phyloP scores from a whole-genome alignment of 2,329 filamentous ascomycete species.

The Beauveria bassiana region DNA sequence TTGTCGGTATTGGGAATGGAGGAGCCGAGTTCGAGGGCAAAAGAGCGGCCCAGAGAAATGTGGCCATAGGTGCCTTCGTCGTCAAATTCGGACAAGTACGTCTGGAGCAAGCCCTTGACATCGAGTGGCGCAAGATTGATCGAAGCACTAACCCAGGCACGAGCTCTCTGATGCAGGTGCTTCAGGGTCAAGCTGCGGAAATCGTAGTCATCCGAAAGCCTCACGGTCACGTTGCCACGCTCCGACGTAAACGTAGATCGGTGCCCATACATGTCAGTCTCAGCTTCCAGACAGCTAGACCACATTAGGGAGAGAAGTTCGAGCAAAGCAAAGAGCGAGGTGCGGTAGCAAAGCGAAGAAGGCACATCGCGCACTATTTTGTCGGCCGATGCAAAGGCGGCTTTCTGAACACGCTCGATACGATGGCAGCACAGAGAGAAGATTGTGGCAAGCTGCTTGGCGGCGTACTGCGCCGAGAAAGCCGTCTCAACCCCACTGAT shows the following conservation, averaged over 20 bases:
- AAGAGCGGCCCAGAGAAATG: conserved; percentile 84
- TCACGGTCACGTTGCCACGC: conserved; percentile 70
- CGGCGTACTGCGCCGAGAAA: conserved; percentile 89
- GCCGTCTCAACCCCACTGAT: conserved; percentile 61
- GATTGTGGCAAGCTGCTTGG: conserved; percentile 75
- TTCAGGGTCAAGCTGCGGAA: conserved; percentile 75
- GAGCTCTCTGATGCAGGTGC: conserved; percentile 67
- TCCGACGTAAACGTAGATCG: conserved; percentile 71
- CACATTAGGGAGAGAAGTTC: conserved; percentile 93
- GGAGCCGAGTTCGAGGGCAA: conserved; percentile 87
- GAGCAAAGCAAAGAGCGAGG: conserved; percentile 83
- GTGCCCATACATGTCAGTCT: conserved; percentile 89
- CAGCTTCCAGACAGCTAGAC: conserved; percentile 86
- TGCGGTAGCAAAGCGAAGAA: conserved; percentile 81
- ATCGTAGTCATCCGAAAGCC: conserved; percentile 88
- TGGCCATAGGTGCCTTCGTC: conserved; percentile 88
- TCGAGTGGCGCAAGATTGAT: conserved; percentile 84
- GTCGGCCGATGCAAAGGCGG: conserved; percentile 75
- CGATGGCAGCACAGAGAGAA: conserved; percentile 90
- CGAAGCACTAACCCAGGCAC: conserved; percentile 69
- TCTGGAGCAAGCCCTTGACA: conserved; percentile 90
- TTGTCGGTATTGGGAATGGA: conserved; percentile 81
- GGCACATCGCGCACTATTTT: conserved; percentile 78
- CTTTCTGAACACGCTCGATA: conserved; percentile 83
- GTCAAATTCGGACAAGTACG: conserved; percentile 90